Conservation (phyloP, 2,329 filamentous ascomycete species). For the Acrocalymma vagum region DNA sequence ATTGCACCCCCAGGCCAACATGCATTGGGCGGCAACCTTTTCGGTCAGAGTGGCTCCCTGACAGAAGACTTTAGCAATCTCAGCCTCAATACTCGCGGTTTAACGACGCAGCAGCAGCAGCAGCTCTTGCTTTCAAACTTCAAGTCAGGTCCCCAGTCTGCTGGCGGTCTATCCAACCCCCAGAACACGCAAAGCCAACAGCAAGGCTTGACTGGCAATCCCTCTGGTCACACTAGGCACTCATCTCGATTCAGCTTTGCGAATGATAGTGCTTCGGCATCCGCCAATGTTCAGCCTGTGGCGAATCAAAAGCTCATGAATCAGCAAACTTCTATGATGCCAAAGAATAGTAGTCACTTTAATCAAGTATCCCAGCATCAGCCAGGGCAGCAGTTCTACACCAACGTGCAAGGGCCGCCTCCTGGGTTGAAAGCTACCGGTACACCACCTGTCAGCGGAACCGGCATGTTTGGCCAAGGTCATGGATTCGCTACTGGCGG, state of each 20-base stretch:
- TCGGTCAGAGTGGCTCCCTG: slow-evolving; percentile 43
- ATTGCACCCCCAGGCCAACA: slow-evolving; percentile 83
- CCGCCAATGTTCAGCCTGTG: slow-evolving; percentile 75
- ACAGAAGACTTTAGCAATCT: slow-evolving; percentile 49
- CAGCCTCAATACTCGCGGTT: slow-evolving; percentile 69
- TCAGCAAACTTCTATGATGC: slow-evolving; percentile 89
- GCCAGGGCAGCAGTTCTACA: slow-evolving; percentile 75
- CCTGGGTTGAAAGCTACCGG: slow-evolving; percentile 95
- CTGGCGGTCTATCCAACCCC: slow-evolving; percentile 60
- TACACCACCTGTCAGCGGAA: slow-evolving; percentile 83
- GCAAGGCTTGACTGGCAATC: slow-evolving; percentile 63
- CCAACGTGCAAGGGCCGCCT: slow-evolving; percentile 87
- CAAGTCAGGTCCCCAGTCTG: slow-evolving; percentile 61
- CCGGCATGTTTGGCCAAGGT: slow-evolving; percentile 88
- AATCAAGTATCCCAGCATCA: slow-evolving; percentile 64
- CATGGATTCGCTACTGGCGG: slow-evolving; percentile 79
- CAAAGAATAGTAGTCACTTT: slow-evolving; percentile 55
- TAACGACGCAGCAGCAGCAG: slow-evolving; percentile 82
- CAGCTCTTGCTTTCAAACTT: slow-evolving; percentile 70
- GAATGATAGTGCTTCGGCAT: slow-evolving; percentile 71
- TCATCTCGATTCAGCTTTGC: slow-evolving; percentile 88
- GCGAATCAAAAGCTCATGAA: slow-evolving; percentile 82
- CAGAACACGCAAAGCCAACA: slow-evolving; percentile 58
- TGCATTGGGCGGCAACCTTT: slow-evolving; percentile 52
- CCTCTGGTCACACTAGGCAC: slow-evolving; percentile 78